Percentiles rank a stretch among this genome's conserved stretches.
These are phyloP conservation scores for Acanthamoeba sp. DNA, from an alignment of 208 protist species.

Conservation along the genomic window DNA sequence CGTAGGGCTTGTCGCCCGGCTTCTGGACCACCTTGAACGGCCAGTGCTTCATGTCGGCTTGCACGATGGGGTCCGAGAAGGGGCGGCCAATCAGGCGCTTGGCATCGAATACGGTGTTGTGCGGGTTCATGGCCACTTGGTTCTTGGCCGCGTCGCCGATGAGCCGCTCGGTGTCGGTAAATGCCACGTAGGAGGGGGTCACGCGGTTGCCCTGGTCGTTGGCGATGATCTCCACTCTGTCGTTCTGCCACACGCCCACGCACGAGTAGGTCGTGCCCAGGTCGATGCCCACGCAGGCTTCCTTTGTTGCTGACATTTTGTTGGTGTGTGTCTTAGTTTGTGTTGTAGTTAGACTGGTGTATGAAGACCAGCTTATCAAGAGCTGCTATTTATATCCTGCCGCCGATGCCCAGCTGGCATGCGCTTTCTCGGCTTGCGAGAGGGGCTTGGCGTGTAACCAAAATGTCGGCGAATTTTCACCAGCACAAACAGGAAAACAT, in stretches of 20 bases:
- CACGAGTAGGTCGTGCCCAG: slow-evolving; percentile 97
- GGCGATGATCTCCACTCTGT: slow-evolving; percentile 98
- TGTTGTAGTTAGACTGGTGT: too few relatives aligned
- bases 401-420: too few relatives aligned
- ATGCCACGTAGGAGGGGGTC: slow-evolving; percentile 99
- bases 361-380: too few relatives aligned
- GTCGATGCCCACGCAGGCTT: slow-evolving; percentile 93
- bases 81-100: slow-evolving; percentile 97
- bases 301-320: neutral
- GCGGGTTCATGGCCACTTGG: slow-evolving; percentile 93
- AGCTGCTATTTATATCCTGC: too few relatives aligned
- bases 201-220: slow-evolving; percentile 99
- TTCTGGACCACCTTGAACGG: slow-evolving; percentile 94
- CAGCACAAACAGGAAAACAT: too few relatives aligned
- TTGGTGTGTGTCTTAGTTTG: too few relatives aligned
- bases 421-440: too few relatives aligned
- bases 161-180: slow-evolving; percentile 94
- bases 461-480: too few relatives aligned
- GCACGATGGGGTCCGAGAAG: slow-evolving; percentile 94
- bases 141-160: slow-evolving; percentile 98
- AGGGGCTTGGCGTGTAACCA: too few relatives aligned
- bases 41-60: slow-evolving; percentile 98
- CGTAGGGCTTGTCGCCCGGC: slow-evolving; percentile 90
- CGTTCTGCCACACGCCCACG: slow-evolving; percentile 97
- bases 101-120: slow-evolving; percentile 96